These are phyloP conservation scores for Letharia lupina DNA, from an alignment of 495 filamentous ascomycete species.

Conservation along the genomic window DNA sequence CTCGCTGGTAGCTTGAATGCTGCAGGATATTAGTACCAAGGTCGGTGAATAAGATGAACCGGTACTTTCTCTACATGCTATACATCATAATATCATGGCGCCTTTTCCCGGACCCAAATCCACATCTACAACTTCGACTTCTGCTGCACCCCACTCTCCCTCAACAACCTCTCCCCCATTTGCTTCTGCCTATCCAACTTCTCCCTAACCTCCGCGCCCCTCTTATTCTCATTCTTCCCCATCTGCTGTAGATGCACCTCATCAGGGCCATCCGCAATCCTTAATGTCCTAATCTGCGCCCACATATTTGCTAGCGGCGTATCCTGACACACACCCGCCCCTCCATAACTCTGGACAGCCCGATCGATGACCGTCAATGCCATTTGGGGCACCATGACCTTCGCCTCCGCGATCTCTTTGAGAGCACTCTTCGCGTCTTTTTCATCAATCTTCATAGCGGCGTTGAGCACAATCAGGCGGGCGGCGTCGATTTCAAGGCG, in stretches of 20 bases:
- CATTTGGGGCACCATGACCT: conserved; percentile 72
- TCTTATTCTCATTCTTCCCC: conserved; percentile 74
- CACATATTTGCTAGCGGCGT: conserved; percentile 83
- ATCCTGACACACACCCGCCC: conserved; percentile 80
- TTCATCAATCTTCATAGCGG: conserved; percentile 82
- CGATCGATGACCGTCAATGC: conserved; percentile 76
- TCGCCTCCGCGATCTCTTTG: conserved; percentile 80
- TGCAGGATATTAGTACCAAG: not conserved
- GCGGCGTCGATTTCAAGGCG: conserved; percentile 86
- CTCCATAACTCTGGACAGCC: conserved; percentile 79
- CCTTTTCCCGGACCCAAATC: not conserved
- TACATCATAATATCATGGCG: not conserved
- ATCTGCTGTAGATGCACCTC: conserved; percentile 92
- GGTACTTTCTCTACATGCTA: not conserved
- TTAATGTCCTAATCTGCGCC: conserved; percentile 71
- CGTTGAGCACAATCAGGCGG: conserved; percentile 77
- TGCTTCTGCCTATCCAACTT: conserved; percentile 57
- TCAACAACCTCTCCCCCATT: conserved; percentile 57
- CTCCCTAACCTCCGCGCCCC: conserved; percentile 50
- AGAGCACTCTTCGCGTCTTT: conserved; percentile 70
- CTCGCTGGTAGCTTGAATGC: not conserved
- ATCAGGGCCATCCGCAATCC: conserved; percentile 85
- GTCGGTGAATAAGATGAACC: not conserved
- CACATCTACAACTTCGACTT: conserved; percentile 41
- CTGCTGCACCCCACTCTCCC: conserved; percentile 46